A percentile compares a stretch with the other conserved stretches of the same genome.
Evolutionary conservation across 2,329 filamentous ascomycete species (phyloP).

Genomic region (Colletotrichum abscissum): DNA sequence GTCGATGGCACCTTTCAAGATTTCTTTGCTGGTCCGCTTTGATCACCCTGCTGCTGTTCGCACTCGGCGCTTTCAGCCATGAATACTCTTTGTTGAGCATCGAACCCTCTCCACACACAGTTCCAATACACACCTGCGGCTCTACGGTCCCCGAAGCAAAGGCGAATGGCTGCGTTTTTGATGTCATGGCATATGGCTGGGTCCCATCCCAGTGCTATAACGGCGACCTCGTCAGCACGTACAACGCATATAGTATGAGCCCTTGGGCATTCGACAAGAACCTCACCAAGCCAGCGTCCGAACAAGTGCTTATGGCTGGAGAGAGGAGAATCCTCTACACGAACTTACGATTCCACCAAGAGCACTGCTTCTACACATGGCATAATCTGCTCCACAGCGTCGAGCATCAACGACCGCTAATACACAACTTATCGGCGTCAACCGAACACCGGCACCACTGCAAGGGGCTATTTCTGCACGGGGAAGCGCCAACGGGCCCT

Average conservation of each 20-base stretch:
- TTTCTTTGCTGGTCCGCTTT: not conserved
- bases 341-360: not conserved
- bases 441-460: not conserved
- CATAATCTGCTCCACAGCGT: not conserved
- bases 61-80: not conserved
- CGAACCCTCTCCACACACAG: not conserved
- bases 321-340: not conserved
- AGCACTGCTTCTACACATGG: not conserved
- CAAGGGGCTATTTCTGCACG: not conserved
- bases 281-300: not conserved
- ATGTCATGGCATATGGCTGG: not conserved
- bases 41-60: not conserved
- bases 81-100: not conserved
- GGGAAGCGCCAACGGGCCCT: not conserved
- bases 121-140: not conserved
- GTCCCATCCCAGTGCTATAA: not conserved
- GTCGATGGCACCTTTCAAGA: not conserved
- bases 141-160: not conserved
- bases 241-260: not conserved
- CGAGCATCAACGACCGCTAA: not conserved
- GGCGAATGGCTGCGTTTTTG: not conserved
- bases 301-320: not conserved
- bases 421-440: not conserved
- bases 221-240: not conserved
- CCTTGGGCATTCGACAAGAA: not conserved